phyloP scores from a whole-genome alignment of 2,329 filamentous ascomycete species.

The Neofusicoccum parvum region DNA sequence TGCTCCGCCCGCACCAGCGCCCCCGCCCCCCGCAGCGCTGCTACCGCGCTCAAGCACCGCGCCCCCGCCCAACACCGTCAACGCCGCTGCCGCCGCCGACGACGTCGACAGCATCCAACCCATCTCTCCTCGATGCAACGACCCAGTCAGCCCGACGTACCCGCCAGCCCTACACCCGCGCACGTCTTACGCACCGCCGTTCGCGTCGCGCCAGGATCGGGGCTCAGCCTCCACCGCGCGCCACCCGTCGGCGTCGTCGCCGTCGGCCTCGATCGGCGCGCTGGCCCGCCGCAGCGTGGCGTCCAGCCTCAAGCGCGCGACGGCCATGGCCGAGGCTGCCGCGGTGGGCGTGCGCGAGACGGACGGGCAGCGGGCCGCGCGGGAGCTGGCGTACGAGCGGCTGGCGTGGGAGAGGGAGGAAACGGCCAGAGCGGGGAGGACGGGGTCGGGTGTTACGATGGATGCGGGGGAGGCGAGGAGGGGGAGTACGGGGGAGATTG shows the following conservation, averaged over 20 bases:
- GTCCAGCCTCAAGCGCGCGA: constrained; percentile 23
- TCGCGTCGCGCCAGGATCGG: background rate
- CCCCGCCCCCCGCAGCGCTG: background rate
- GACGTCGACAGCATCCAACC: background rate
- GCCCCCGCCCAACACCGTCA: background rate
- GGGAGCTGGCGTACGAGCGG: constrained; percentile 40
- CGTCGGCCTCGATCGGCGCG: background rate
- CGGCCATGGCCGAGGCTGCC: background rate
- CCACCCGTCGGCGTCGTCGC: background rate
- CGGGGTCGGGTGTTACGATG: background rate
- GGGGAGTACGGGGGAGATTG: background rate
- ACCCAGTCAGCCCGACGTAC: background rate
- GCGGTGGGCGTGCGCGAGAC: constrained; percentile 39
- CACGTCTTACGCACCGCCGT: background rate
- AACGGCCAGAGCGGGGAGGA: background rate
- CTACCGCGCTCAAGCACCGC: background rate
- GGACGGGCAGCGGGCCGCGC: constrained; percentile 34
- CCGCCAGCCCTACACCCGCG: background rate
- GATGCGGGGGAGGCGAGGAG: too few species aligned
- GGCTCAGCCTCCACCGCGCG: background rate
- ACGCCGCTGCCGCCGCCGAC: too few species aligned
- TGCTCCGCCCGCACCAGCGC: background rate
- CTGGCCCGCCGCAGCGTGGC: constrained; percentile 14
- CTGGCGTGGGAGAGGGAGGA: constrained; percentile 43
- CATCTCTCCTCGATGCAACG: background rate